Evolutionary conservation across 495 filamentous ascomycete species (phyloP).

Genomic region (Friedmanniomyces simplex): DNA sequence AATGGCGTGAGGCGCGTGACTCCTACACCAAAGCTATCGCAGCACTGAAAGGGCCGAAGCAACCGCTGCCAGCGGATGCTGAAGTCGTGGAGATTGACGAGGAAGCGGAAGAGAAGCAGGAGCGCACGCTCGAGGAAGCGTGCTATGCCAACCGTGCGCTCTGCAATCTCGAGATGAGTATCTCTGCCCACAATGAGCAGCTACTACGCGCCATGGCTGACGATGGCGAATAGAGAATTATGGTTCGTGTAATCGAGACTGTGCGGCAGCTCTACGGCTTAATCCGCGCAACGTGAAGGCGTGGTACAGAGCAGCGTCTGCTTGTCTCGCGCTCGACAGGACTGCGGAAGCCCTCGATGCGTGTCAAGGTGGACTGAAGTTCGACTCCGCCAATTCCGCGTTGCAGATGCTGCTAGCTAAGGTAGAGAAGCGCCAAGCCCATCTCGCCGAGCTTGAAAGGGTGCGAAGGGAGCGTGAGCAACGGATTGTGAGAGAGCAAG

Average conservation of each 20-base stretch:
- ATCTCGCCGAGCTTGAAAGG: slow-evolving; percentile 26
- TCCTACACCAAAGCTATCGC: slow-evolving; percentile 79
- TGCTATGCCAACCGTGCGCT: slow-evolving; percentile 79
- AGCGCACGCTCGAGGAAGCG: slow-evolving; percentile 55
- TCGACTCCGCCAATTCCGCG: slow-evolving; percentile 55
- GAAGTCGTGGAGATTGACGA: slow-evolving; percentile 34
- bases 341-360: slow-evolving; percentile 67
- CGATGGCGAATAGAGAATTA: slow-evolving; percentile 57
- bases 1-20: slow-evolving; percentile 76
- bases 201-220: slow-evolving; percentile 4
- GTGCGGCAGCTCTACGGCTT: slow-evolving; percentile 64
- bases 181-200: slow-evolving; percentile 7
- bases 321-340: slow-evolving; percentile 63
- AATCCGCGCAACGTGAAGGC: slow-evolving; percentile 77
- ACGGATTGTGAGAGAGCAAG: slow-evolving; percentile 40
- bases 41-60: slow-evolving; percentile 47
- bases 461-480: slow-evolving; percentile 38
- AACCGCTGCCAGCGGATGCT: slow-evolving; percentile 33
- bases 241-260: slow-evolving; percentile 70
- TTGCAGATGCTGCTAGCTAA: slow-evolving; percentile 33
- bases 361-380: slow-evolving; percentile 53
- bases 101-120: slow-evolving; percentile 43
- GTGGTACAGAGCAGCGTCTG: slow-evolving; percentile 68
- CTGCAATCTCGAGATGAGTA: slow-evolving; percentile 69
- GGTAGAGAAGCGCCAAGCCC: slow-evolving; percentile 20